A percentile compares a stretch with the other conserved stretches of the same genome.
Evolutionary conservation across 495 filamentous ascomycete species (phyloP).

Genomic region (Baudoinia panamericana): DNA sequence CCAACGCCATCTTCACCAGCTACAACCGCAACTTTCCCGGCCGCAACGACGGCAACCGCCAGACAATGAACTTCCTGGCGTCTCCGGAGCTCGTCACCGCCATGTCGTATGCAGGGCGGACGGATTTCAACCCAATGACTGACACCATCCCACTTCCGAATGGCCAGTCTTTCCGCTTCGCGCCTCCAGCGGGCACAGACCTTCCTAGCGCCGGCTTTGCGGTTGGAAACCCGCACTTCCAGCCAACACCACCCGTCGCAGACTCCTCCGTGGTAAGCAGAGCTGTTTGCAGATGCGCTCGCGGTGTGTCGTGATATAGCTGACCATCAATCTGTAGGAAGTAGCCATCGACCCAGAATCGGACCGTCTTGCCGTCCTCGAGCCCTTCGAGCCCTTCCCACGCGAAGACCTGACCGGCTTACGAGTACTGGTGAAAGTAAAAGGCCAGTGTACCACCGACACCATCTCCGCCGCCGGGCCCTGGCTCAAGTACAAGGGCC

Average conservation of each 20-base stretch:
- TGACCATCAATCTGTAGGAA: no score
- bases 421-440: constrained; percentile 81
- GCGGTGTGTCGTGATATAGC: no score
- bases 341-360: constrained; percentile 75
- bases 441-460: constrained; percentile 95
- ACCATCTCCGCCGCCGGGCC: constrained; percentile 95
- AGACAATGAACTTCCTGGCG: constrained; percentile 97
- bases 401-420: constrained; percentile 55
- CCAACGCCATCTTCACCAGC: constrained; percentile 91
- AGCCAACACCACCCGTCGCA: constrained; percentile 56
- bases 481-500: constrained; percentile 98
- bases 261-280: constrained; percentile 48
- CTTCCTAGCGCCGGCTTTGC: constrained; percentile 71
- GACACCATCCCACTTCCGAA: constrained; percentile 71
- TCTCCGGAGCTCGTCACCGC: constrained; percentile 94
- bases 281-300: no score
- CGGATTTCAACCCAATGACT: constrained; percentile 92
- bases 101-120: constrained; percentile 81
- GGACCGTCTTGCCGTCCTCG: constrained; percentile 74
- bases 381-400: constrained; percentile 83
- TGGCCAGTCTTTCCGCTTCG: constrained; percentile 74
- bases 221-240: constrained; percentile 59
- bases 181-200: constrained; percentile 62
- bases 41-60: constrained; percentile 89
- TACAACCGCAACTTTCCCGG: constrained; percentile 99